phyloP scores from a whole-genome alignment of 352 stramenopile genomes.

The Globisporangium spiculum region DNA sequence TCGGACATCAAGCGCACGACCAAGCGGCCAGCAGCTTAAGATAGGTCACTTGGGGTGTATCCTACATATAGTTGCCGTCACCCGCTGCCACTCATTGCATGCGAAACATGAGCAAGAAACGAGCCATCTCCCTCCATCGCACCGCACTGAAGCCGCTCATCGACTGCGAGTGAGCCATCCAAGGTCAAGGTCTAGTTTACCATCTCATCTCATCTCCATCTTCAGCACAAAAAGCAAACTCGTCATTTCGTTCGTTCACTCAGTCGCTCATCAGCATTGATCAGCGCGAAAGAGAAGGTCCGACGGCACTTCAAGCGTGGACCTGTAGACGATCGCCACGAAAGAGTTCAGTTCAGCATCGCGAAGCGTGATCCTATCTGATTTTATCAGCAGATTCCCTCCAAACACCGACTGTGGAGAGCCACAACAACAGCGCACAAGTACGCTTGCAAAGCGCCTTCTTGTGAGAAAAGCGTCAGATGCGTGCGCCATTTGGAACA shows the following conservation, averaged over 20 bases:
- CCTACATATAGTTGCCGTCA: background rate
- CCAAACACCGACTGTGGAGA: background rate
- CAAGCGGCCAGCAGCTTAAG: background rate
- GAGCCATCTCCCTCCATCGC: background rate
- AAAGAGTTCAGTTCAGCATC: constrained; percentile 2
- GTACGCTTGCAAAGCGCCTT: background rate
- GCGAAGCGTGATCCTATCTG: background rate
- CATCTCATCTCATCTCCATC: background rate
- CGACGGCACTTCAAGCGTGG: background rate
- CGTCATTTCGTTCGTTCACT: background rate
- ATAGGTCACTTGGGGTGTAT: too few species aligned
- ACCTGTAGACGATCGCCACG: background rate
- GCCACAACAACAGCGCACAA: background rate
- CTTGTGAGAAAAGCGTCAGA: background rate
- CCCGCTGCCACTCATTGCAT: background rate
- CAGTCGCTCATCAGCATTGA: background rate
- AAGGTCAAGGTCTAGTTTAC: background rate
- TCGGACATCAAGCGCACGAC: constrained; percentile 47
- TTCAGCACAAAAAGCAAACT: background rate
- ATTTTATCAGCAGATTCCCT: background rate
- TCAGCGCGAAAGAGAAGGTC: constrained; percentile 5
- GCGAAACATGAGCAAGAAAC: background rate
- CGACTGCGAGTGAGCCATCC: background rate
- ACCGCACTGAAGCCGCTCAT: background rate
- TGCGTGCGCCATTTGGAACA: background rate